phyloP scores from a whole-genome alignment of 1,284 basidiomycete genomes.

The Boletus semigastroideus region DNA sequence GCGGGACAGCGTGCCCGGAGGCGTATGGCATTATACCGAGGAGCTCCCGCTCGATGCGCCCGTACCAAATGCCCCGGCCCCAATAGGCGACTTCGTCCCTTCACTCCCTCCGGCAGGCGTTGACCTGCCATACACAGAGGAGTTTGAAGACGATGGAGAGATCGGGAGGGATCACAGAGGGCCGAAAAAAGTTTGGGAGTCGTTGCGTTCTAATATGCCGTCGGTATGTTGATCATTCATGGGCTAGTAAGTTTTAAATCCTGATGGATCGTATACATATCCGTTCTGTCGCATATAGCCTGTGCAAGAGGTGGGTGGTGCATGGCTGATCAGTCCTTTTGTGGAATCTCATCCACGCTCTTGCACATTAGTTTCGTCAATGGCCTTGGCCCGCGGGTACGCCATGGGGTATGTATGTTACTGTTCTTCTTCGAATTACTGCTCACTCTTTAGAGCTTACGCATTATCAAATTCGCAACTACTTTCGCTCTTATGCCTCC shows the following conservation, averaged over 20 bases:
- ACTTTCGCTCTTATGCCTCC: slow-evolving; percentile 38
- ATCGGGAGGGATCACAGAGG: slow-evolving; percentile 9
- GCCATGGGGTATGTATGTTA: slow-evolving; percentile 19
- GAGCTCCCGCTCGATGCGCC: slow-evolving; percentile 9
- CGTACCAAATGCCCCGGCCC: slow-evolving; percentile 1
- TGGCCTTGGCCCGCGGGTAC: slow-evolving; percentile 17
- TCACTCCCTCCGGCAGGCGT: slow-evolving; percentile 9
- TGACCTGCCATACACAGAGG: slow-evolving; percentile 13
- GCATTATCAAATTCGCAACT: slow-evolving; percentile 27
- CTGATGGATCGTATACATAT: not conserved
- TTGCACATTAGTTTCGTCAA: slow-evolving; percentile 6
- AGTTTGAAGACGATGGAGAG: slow-evolving; percentile 2
- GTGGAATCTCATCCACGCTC: not conserved
- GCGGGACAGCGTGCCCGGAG: slow-evolving; percentile 11
- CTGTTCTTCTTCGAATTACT: not conserved
- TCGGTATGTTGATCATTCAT: slow-evolving; percentile 7
- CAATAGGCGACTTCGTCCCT: slow-evolving; percentile 7
- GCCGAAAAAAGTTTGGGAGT: slow-evolving; percentile 17
- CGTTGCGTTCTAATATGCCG: slow-evolving; percentile 9
- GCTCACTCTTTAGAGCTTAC: slow-evolving; percentile 18
- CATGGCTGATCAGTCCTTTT: too few relatives aligned
- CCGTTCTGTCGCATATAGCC: not conserved
- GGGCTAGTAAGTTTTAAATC: too few relatives aligned
- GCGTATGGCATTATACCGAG: slow-evolving; percentile 18
- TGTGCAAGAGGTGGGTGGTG: slow-evolving; percentile 8